These are phyloP conservation scores for Coemansia javaensis DNA, from an alignment of 192 early-diverging fungal genomes.

Conservation along the genomic window DNA sequence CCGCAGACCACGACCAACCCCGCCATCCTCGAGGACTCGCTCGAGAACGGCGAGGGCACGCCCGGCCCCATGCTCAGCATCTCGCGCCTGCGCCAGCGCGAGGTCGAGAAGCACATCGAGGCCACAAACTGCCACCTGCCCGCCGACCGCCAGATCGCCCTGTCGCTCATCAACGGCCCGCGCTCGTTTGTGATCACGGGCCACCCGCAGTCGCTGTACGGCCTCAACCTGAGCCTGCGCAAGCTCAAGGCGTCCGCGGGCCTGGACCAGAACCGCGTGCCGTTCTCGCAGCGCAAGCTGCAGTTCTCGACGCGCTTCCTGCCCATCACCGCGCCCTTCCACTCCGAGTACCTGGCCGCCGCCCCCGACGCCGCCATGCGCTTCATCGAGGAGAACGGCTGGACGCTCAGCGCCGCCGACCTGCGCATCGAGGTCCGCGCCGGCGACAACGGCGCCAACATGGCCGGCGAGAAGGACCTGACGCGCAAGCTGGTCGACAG, in stretches of 20 bases:
- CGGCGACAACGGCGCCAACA: constrained; percentile 76
- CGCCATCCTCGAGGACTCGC: constrained; percentile 83
- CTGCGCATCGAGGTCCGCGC: constrained; percentile 73
- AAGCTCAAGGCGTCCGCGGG: constrained; percentile 84
- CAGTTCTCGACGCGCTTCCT: constrained; percentile 89
- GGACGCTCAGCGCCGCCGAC: constrained; percentile 60
- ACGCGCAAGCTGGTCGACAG: constrained; percentile 67
- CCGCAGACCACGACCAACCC: constrained; percentile 80
- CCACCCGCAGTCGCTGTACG: constrained; percentile 85
- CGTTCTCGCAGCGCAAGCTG: constrained; percentile 83
- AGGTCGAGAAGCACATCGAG: constrained; percentile 80
- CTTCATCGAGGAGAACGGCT: constrained; percentile 63
- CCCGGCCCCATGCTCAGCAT: constrained; percentile 91
- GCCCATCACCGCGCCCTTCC: constrained; percentile 91
- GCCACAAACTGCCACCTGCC: constrained; percentile 84
- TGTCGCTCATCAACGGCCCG: constrained; percentile 88
- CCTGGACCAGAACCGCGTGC: constrained; percentile 83
- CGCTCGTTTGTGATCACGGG: constrained; percentile 86
- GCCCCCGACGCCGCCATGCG: constrained; percentile 60
- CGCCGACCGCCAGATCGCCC: constrained; percentile 72
- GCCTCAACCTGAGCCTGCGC: constrained; percentile 84
- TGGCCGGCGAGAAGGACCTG: constrained; percentile 56
- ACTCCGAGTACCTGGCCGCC: constrained; percentile 69
- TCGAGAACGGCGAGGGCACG: constrained; percentile 82
- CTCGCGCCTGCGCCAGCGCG: constrained; percentile 71